A percentile compares a stretch with the other conserved stretches of the same genome.
These are phyloP conservation scores for Onygenales sp. DNA, from an alignment of 2,329 filamentous ascomycete species.

Conservation along the genomic window DNA sequence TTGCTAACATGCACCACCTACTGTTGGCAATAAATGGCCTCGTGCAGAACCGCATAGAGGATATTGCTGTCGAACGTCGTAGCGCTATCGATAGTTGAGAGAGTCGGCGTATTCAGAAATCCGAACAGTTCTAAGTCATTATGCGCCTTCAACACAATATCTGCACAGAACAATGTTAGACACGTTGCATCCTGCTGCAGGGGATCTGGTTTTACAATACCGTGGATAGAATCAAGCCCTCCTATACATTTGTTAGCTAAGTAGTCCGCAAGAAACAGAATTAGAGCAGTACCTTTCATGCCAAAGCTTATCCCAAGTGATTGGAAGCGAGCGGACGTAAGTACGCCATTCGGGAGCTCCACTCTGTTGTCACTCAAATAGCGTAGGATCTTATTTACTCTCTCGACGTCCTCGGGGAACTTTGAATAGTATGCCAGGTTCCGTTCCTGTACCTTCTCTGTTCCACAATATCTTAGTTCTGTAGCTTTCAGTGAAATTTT, in stretches of 20 bases:
- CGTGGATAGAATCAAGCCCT: constrained; percentile 65
- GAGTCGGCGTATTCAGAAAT: constrained; percentile 62
- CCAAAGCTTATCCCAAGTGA: constrained; percentile 73
- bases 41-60: constrained; percentile 80
- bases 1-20: constrained; percentile 19
- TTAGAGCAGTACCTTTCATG: constrained; percentile 47
- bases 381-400: constrained; percentile 56
- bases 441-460: constrained; percentile 55
- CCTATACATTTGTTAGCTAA: constrained; percentile 27
- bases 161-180: constrained; percentile 18
- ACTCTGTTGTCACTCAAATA: constrained; percentile 57
- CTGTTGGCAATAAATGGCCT: constrained; percentile 74
- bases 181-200: background rate
- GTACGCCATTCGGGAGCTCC: constrained; percentile 58
- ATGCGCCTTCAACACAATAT: constrained; percentile 59
- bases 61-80: constrained; percentile 65
- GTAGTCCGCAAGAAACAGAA: background rate
- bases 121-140: constrained; percentile 67
- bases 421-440: constrained; percentile 76
- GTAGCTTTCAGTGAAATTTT: constrained; percentile 1
- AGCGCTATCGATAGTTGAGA: constrained; percentile 58
- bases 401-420: constrained; percentile 67
- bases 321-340: constrained; percentile 67
- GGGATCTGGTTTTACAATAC: constrained; percentile 21
- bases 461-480: background rate